Evolutionary conservation across 176 grass and related monocot species (phyloP).

Genomic region (Melocanna baccifera): DNA sequence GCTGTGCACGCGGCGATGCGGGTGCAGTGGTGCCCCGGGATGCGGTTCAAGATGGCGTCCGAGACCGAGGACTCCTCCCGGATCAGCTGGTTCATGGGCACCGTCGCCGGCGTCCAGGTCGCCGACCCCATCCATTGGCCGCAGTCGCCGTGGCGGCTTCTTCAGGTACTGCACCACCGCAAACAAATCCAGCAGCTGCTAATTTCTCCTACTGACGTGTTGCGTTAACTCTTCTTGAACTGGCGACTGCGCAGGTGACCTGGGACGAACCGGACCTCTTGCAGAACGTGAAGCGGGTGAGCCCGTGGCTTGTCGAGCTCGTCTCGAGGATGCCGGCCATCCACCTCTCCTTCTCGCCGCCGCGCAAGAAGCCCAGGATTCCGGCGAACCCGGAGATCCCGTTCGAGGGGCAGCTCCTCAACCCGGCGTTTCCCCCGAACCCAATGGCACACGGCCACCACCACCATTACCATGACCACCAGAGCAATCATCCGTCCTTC

Average conservation of each 20-base stretch:
- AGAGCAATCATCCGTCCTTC: constrained; percentile 30
- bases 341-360: constrained; percentile 64
- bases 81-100: constrained; percentile 98
- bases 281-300: constrained; percentile 92
- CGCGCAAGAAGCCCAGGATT: constrained; percentile 63
- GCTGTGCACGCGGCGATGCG: constrained; percentile 56
- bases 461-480: constrained; percentile 7
- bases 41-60: constrained; percentile 98
- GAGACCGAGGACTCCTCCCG: constrained; percentile 95
- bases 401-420: constrained; percentile 54
- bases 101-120: constrained; percentile 71
- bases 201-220: not conserved
- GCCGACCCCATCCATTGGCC: constrained; percentile 72
- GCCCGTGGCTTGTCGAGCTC: constrained; percentile 89
- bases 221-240: not conserved
- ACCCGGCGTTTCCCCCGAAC: constrained; percentile 37
- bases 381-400: constrained; percentile 49
- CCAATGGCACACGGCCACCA: constrained; percentile 18
- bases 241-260: constrained; percentile 51
- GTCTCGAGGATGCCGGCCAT: constrained; percentile 76
- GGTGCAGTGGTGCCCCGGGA: constrained; percentile 72
- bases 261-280: constrained; percentile 94
- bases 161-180: constrained; percentile 52
- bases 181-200: not conserved
- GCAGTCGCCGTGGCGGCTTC: constrained; percentile 85